Evolutionary conservation across 73 alveolate genomes (phyloP).

Genomic region (Breviolum minutum): DNA sequence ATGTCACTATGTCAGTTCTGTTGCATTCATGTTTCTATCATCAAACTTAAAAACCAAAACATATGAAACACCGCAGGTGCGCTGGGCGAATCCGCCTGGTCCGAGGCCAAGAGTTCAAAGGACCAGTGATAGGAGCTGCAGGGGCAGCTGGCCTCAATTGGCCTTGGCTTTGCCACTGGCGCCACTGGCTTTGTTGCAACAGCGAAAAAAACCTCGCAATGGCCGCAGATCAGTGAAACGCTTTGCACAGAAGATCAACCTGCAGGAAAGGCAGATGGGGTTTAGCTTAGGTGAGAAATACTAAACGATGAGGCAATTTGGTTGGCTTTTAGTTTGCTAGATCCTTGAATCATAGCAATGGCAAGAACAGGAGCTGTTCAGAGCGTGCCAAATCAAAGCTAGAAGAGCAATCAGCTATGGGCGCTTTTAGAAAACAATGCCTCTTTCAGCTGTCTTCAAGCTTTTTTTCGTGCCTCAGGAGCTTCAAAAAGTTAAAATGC

Average conservation of each 20-base stretch:
- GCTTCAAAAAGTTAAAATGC: background rate
- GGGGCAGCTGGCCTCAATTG: background rate
- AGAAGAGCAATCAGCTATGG: too few species aligned
- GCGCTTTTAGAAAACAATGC: too few species aligned
- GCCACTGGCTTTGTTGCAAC: background rate
- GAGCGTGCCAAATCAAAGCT: too few species aligned
- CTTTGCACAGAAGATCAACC: background rate
- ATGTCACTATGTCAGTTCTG: too few species aligned
- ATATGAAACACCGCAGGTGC: too few species aligned
- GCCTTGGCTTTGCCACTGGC: constrained; percentile 11
- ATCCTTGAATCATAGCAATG: too few species aligned
- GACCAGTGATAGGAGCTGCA: background rate
- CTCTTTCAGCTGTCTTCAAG: background rate
- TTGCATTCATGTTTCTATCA: too few species aligned
- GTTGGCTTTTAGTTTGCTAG: too few species aligned
- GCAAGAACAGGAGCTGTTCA: too few species aligned
- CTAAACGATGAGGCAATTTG: too few species aligned
- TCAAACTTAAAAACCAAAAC: too few species aligned
- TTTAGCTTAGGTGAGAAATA: background rate
- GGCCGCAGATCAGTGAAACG: background rate
- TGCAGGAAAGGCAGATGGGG: background rate
- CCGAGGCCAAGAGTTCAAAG: background rate
- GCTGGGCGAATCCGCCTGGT: too few species aligned
- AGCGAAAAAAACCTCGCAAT: background rate
- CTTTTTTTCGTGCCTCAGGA: background rate